Conservation (phyloP, 1,139 yeast genomes). For the Wickerhamomyces sp. region DNA sequence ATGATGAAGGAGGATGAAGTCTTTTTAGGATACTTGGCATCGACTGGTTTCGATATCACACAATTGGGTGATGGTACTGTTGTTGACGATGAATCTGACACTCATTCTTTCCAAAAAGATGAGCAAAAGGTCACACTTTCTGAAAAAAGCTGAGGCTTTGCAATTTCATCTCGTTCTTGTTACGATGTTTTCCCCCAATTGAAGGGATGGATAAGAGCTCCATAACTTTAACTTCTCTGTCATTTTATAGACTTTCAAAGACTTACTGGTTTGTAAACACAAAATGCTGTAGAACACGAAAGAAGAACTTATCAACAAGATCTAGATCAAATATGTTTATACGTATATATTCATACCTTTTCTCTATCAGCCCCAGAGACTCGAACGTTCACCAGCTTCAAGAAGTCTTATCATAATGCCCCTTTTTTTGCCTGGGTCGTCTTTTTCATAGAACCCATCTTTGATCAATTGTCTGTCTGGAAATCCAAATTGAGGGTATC, state of each 20-base stretch:
- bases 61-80: conserved; percentile 23
- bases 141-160: not conserved
- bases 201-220: not conserved
- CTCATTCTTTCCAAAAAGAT: not conserved
- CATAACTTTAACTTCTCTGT: not conserved
- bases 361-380: conserved; percentile 6
- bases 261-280: no score
- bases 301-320: no score
- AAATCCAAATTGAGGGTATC: conserved; percentile 9
- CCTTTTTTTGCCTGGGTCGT: conserved; percentile 5
- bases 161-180: no score
- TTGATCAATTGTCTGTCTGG: conserved; percentile 9
- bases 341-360: no score
- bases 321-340: no score
- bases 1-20: conserved; percentile 70
- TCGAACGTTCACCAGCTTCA: conserved; percentile 5
- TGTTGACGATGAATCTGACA: conserved; percentile 1
- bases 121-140: not conserved
- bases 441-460: conserved; percentile 9
- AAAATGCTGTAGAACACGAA: no score
- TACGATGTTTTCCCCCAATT: no score
- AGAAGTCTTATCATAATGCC: conserved; percentile 11
- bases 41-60: conserved; percentile 53
- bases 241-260: not conserved
- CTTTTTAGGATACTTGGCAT: conserved; percentile 59